phyloP scores from a whole-genome alignment of 331 rosid species.

The Phaseolus coccineus region DNA sequence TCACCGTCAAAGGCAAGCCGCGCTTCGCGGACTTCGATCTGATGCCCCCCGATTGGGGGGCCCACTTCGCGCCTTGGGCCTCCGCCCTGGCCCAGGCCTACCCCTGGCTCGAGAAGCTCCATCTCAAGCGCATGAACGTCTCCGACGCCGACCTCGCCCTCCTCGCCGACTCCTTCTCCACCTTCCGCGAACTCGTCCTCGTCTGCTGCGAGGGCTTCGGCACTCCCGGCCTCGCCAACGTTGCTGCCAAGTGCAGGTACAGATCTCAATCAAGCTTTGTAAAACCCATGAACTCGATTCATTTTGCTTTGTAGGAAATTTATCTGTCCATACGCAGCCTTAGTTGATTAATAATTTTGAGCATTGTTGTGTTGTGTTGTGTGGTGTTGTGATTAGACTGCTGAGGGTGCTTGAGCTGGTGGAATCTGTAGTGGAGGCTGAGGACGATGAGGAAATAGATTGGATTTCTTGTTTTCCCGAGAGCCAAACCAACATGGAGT shows the following conservation, averaged over 20 bases:
- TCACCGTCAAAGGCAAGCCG: constrained; percentile 81
- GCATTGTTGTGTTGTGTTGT: constrained; percentile 30
- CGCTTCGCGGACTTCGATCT: constrained; percentile 90
- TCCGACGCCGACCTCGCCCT: constrained; percentile 66
- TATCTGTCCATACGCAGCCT: neutral
- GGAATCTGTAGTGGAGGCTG: constrained; percentile 70
- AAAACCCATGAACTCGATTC: neutral
- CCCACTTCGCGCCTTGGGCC: constrained; percentile 79
- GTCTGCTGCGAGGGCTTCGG: constrained; percentile 86
- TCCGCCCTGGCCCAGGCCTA: constrained; percentile 65
- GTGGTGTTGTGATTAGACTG: constrained; percentile 53
- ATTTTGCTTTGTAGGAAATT: neutral
- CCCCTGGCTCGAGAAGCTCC: constrained; percentile 85
- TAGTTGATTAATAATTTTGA: neutral
- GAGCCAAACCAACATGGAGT: constrained; percentile 67
- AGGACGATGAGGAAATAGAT: constrained; percentile 77
- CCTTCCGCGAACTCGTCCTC: constrained; percentile 74
- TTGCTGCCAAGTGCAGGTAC: constrained; percentile 75
- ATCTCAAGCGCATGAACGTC: constrained; percentile 81
- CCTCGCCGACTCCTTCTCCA: constrained; percentile 58
- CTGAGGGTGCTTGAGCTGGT: constrained; percentile 88
- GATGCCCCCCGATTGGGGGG: constrained; percentile 86
- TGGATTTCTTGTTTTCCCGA: constrained; percentile 86
- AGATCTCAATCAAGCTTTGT: neutral
- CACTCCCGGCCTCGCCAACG: constrained; percentile 69